phyloP scores from a whole-genome alignment of 164 flowering plant species.

The Chloranthus sessilifolius region DNA sequence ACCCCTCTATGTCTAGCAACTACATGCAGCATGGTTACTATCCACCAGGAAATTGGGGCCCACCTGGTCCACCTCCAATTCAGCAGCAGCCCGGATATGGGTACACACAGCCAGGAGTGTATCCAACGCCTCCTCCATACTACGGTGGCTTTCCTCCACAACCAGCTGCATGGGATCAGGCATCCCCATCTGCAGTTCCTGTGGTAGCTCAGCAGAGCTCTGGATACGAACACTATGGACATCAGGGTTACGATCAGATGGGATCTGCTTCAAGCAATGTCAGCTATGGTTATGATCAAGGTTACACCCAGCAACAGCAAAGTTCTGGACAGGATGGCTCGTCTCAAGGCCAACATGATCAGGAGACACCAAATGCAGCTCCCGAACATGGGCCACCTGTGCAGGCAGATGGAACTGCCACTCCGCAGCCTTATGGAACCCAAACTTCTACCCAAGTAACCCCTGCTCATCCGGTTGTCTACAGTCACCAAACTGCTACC shows the following conservation, averaged over 20 bases:
- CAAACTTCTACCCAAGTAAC: constrained; percentile 7
- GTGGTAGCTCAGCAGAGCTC: constrained; percentile 27
- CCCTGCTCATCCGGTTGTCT: constrained; percentile 22
- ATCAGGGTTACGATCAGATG: constrained; percentile 24
- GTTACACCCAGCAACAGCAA: constrained; percentile 31
- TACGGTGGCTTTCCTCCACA: constrained; percentile 30
- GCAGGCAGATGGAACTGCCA: constrained; percentile 2
- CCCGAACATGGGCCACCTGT: constrained; percentile 23
- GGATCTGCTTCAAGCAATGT: constrained; percentile 23
- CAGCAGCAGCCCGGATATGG: constrained; percentile 35
- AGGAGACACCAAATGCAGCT: constrained; percentile 21
- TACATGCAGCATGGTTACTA: constrained; percentile 26
- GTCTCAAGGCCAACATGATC: constrained; percentile 22
- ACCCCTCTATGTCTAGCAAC: constrained; percentile 15
- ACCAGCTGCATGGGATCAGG: constrained; percentile 33
- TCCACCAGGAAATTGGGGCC: constrained; percentile 27
- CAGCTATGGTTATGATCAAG: constrained; percentile 29
- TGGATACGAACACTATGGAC: constrained; percentile 31
- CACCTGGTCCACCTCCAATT: constrained; percentile 25
- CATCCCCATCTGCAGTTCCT: constrained; percentile 18
- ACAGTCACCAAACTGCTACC: constrained; percentile 17
- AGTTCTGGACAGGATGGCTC: constrained; percentile 24
- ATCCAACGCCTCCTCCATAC: constrained; percentile 25
- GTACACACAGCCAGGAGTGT: constrained; percentile 26
- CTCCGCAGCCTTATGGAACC: constrained; percentile 6